Evolutionary conservation across 192 early-diverging fungal genomes (phyloP).

Genomic region (Mortierella alpina): DNA sequence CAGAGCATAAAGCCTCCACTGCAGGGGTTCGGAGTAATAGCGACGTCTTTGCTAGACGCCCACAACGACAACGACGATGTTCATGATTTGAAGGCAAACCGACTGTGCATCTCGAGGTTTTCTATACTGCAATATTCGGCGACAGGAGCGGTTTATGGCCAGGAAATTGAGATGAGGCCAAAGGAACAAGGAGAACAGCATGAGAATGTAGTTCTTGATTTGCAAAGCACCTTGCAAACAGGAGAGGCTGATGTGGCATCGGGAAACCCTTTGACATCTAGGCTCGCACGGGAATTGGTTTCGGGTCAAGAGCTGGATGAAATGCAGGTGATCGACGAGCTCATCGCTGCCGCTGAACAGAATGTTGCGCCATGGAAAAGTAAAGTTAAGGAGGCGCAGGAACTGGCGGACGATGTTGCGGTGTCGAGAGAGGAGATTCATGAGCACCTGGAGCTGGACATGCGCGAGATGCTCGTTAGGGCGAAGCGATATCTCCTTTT

Average conservation of each 20-base stretch:
- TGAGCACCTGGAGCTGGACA: constrained; percentile 1
- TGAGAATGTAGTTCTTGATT: not conserved
- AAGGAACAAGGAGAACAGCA: not conserved
- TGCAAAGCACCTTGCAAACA: too few species aligned
- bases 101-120: constrained; percentile 8
- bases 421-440: not conserved
- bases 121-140: constrained; percentile 28
- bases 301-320: not conserved
- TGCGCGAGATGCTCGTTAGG: not conserved
- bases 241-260: not conserved
- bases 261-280: not conserved
- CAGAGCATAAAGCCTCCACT: constrained; percentile 28
- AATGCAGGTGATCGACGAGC: constrained; percentile 1
- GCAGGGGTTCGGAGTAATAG: constrained; percentile 10
- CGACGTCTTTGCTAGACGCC: not conserved
- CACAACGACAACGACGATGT: not conserved
- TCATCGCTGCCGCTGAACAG: constrained; percentile 8
- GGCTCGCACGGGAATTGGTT: constrained; percentile 5
- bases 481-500: not conserved
- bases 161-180: constrained; percentile 23
- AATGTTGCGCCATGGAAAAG: constrained; percentile 21
- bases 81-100: not conserved
- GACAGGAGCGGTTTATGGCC: constrained; percentile 35
- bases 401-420: not conserved
- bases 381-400: constrained; percentile 7